phyloP scores from a whole-genome alignment of 2,329 filamentous ascomycete genomes.

The Fusarium mangiferae region DNA sequence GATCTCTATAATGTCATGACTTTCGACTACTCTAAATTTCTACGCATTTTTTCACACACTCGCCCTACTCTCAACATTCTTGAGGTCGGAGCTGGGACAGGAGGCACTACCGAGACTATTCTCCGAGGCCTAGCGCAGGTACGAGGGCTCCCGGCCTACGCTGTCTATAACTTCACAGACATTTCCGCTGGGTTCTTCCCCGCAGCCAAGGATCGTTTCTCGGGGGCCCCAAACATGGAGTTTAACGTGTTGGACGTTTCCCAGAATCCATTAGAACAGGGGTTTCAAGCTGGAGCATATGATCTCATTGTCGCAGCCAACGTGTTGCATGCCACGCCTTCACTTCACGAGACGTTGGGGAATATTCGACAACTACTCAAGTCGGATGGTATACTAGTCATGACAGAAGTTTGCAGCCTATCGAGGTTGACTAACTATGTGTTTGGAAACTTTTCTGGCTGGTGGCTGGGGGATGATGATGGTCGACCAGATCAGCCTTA shows the following conservation, averaged over 20 bases:
- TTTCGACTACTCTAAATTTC: slow-evolving; percentile 4
- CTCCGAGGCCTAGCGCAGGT: background rate
- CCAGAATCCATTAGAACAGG: slow-evolving; percentile 20
- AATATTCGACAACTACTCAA: slow-evolving; percentile 40
- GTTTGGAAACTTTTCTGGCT: slow-evolving; percentile 49
- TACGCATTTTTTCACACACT: slow-evolving; percentile 40
- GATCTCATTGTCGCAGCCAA: slow-evolving; percentile 45
- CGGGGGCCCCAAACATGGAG: slow-evolving; percentile 8
- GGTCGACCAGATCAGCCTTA: slow-evolving; percentile 10
- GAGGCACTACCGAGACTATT: slow-evolving; percentile 32
- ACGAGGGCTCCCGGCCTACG: slow-evolving; percentile 24
- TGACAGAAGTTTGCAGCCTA: slow-evolving; percentile 40
- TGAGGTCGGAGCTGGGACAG: slow-evolving; percentile 52
- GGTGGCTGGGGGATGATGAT: slow-evolving; percentile 40
- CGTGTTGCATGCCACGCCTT: slow-evolving; percentile 46
- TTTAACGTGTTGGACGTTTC: slow-evolving; percentile 44
- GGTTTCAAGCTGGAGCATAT: slow-evolving; percentile 29
- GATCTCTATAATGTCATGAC: background rate
- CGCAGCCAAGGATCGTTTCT: slow-evolving; percentile 31
- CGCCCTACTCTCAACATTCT: slow-evolving; percentile 50
- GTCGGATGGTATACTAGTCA: slow-evolving; percentile 42
- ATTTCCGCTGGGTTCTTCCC: slow-evolving; percentile 50
- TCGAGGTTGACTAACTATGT: slow-evolving; percentile 12
- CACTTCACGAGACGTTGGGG: slow-evolving; percentile 34
- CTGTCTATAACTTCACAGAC: slow-evolving; percentile 53